Evolutionary conservation across 139 green algal genomes (phyloP), one percentile per base, ranked within the genome.

Genomic region (Tetradesmus obliquus): DNA sequence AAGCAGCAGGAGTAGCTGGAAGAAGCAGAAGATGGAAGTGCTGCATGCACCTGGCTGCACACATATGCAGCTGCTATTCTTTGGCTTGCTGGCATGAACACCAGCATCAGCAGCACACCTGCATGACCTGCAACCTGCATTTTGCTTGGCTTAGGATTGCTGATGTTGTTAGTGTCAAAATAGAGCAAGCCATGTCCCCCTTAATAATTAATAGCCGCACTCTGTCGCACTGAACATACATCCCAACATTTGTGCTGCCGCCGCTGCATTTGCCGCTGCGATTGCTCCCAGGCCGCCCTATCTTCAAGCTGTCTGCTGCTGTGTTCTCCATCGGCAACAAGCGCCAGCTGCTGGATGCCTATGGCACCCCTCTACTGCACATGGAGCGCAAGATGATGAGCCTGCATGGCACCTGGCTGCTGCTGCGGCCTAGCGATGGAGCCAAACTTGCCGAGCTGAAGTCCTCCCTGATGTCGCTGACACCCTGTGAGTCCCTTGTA

Each of bases 361-460:
- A n/a, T 2, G 55, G 55, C 32, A 5, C 54, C 22, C 84, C 84
- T 12, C 9, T 81, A 8, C 20, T 62, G 4, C 12, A 19, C 60
- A 89, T 89, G 84, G 62, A 89, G 60, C 45, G 58, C 5, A 89
- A 89, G 84, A 81, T 81, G 84, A 10, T 81, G 15, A 82, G 32
- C 13, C 60, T 89, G 15, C 24, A 60, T 19, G 84, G 84, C 62
- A 82, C 58, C 4, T 89, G 84, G 84, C 51, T 89, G 19, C 57
- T 89, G 60, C 54, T 53, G n/a, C 55, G 84, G 9, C 32, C 84
- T 9, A 10, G 7, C 10, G 54, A 74, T 17, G 84, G 84, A 1
- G 62, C 13, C 1, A 80, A 60, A 22, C 55, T 87, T 17, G 82
- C 82, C 4, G 55, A 72, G 20, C 10, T 87, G 53, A 72, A 74